Conservation (phyloP, 2,329 filamentous ascomycete genomes). For the Raffaelea albimanens region DNA sequence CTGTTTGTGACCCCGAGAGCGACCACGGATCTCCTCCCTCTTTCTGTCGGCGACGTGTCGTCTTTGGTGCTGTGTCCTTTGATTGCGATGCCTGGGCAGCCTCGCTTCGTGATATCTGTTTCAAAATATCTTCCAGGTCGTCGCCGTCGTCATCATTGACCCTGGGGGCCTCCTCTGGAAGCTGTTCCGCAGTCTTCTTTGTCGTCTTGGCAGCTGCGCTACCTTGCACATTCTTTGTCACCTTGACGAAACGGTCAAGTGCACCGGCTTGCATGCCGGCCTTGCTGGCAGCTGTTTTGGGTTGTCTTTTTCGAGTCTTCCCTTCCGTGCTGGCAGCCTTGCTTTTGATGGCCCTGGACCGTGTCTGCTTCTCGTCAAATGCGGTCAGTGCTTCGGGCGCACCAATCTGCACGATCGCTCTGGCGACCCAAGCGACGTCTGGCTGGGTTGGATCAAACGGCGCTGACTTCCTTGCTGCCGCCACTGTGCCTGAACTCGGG, state of each 20-base stretch:
- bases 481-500: too few species aligned
- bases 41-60: too few species aligned
- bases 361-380: conserved; percentile 40
- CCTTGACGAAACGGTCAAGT: conserved; percentile 28
- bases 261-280: conserved; percentile 18
- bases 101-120: not conserved
- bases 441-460: conserved; percentile 56
- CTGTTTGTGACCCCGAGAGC: conserved; percentile 1
- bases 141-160: not conserved
- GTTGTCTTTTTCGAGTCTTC: conserved; percentile 1
- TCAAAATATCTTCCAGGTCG: too few species aligned
- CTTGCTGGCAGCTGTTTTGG: conserved; percentile 11
- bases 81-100: not conserved
- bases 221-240: conserved; percentile 20
- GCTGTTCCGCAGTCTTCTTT: not conserved
- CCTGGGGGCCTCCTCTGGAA: not conserved
- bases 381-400: conserved; percentile 55
- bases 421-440: conserved; percentile 60
- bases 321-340: conserved; percentile 15
- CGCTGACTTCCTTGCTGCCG: not conserved
- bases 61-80: not conserved
- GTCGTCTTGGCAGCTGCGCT: not conserved
- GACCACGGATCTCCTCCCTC: conserved; percentile 7
- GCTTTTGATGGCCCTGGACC: conserved; percentile 3
- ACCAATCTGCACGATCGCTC: conserved; percentile 51